Evolutionary conservation across 23 red algal genomes (phyloP).

Genomic region (Gracilaria gracilis): DNA sequence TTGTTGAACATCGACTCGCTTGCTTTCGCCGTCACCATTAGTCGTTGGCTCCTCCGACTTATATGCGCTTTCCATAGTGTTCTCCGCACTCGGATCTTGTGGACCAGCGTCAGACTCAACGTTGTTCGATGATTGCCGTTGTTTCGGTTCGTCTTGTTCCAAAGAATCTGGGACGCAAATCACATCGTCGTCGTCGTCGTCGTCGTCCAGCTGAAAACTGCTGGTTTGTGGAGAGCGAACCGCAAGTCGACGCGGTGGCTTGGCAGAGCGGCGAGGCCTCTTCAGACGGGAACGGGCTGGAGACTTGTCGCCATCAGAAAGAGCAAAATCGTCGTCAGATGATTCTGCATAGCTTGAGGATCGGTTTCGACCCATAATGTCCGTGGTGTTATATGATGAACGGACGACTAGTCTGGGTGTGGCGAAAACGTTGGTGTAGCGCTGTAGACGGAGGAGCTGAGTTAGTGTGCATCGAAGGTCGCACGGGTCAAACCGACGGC

Average conservation of each 20-base stretch:
- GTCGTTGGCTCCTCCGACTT: slow-evolving; percentile 1
- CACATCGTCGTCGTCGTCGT: slow-evolving; percentile 23
- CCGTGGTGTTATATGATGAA: neutral
- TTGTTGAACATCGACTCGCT: neutral
- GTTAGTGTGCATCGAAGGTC: neutral
- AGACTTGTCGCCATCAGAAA: slow-evolving; percentile 40
- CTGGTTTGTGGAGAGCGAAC: slow-evolving; percentile 31
- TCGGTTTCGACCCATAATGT: neutral
- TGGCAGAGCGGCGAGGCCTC: slow-evolving; percentile 23
- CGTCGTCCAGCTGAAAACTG: slow-evolving; percentile 35
- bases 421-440: neutral
- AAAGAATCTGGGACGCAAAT: slow-evolving; percentile 43
- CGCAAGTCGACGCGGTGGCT: neutral
- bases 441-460: neutral
- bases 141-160: neutral
- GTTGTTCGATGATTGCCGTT: neutral
- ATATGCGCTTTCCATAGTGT: slow-evolving; percentile 27
- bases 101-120: neutral
- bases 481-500: neutral
- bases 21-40: slow-evolving; percentile 1
- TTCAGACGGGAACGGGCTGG: slow-evolving; percentile 19
- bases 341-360: slow-evolving; percentile 27
- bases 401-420: neutral
- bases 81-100: neutral
- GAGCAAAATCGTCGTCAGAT: slow-evolving; percentile 35